Conservation (phyloP, 2,329 filamentous ascomycete genomes). For the Verticillium nonalfalfae region DNA sequence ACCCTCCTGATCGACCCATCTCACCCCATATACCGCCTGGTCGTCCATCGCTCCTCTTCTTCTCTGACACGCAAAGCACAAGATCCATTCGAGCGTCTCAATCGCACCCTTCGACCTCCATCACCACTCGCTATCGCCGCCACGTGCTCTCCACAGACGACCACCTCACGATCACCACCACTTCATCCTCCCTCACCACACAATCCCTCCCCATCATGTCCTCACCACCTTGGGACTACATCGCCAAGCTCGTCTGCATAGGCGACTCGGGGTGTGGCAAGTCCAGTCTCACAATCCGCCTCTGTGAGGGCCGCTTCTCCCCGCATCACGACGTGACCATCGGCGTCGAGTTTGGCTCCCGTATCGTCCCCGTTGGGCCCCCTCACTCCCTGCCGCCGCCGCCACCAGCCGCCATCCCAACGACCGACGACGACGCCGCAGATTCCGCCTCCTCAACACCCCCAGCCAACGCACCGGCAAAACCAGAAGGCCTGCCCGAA, state of each 20-base stretch:
- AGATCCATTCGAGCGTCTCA: not conserved
- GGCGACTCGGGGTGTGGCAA: constrained; percentile 96
- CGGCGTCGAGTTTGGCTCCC: constrained; percentile 90
- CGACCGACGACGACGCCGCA: constrained; percentile 11
- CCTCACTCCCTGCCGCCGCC: constrained; percentile 53
- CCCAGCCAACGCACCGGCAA: constrained; percentile 8
- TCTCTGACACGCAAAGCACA: not conserved
- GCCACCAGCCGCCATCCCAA: constrained; percentile 14
- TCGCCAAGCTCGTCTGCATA: constrained; percentile 96
- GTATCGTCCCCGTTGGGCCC: constrained; percentile 85
- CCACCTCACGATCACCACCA: not conserved
- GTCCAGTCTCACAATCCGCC: constrained; percentile 85
- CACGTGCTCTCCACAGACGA: not conserved
- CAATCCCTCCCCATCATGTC: constrained; percentile 36
- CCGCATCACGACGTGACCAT: constrained; percentile 95
- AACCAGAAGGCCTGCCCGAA: constrained; percentile 41
- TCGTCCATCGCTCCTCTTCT: not conserved
- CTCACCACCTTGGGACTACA: constrained; percentile 87
- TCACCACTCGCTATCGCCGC: not conserved
- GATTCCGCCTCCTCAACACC: constrained; percentile 1
- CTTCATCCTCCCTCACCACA: constrained; percentile 1
- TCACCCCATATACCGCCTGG: not conserved
- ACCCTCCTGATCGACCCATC: not conserved
- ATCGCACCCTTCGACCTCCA: not conserved
- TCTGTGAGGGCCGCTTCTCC: constrained; percentile 94